Conservation (phyloP, 75 land plant species). For the Larix kaempferi region DNA sequence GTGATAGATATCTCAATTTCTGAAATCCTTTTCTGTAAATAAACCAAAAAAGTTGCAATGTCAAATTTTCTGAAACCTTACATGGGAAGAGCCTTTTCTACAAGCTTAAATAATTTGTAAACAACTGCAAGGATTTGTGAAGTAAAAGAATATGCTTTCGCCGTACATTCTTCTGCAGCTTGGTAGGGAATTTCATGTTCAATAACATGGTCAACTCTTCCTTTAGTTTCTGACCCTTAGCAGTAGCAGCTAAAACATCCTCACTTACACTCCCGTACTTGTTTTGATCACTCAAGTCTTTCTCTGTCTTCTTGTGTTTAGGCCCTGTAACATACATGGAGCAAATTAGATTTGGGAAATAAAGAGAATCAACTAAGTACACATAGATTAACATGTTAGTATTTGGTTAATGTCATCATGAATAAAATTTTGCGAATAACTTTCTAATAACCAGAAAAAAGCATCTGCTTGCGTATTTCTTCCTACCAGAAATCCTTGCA, state of each 20-base stretch:
- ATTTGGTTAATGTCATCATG: background rate
- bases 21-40: constrained; percentile 6
- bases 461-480: background rate
- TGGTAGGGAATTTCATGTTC: background rate
- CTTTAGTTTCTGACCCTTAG: background rate
- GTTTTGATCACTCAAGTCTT: background rate
- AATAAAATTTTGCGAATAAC: background rate
- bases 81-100: background rate
- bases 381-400: background rate
- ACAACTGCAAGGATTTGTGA: background rate
- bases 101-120: background rate
- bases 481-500: background rate
- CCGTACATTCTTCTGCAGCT: constrained; percentile 4
- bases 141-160: background rate
- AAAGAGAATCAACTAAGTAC: background rate
- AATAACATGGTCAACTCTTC: constrained; percentile 1
- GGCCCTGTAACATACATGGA: background rate
- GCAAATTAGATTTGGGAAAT: background rate
- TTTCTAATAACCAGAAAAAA: background rate
- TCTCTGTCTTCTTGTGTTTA: constrained; percentile 2
- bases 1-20: background rate
- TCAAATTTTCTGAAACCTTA: background rate
- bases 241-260: background rate
- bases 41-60: background rate
- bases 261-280: constrained; percentile 1